Conservation (phyloP, 2,329 filamentous ascomycete species). For the Fusarium austroafricanum region DNA sequence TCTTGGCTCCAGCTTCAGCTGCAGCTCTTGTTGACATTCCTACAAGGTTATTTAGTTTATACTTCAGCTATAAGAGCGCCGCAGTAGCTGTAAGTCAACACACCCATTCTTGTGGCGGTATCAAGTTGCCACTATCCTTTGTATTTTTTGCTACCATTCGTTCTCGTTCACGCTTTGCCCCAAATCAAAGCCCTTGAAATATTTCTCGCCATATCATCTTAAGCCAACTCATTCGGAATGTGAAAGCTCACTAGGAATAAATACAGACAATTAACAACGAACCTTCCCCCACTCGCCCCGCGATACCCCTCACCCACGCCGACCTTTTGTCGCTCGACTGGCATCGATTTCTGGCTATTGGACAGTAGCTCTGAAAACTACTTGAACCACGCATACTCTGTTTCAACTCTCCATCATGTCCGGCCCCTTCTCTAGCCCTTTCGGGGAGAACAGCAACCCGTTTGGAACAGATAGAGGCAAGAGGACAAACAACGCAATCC, state of each 20-base stretch:
- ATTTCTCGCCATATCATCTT: not conserved
- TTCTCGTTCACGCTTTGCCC: not conserved
- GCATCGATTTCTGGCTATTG: slow-evolving; percentile 42
- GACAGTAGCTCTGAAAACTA: slow-evolving; percentile 13
- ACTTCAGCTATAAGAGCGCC: slow-evolving; percentile 17
- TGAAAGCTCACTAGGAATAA: slow-evolving; percentile 68
- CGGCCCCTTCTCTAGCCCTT: slow-evolving; percentile 80
- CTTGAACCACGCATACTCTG: not conserved
- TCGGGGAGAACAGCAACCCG: slow-evolving; percentile 65
- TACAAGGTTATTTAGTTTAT: slow-evolving; percentile 24
- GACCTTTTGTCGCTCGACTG: slow-evolving; percentile 75
- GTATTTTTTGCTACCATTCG: not conserved
- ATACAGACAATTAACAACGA: slow-evolving; percentile 70
- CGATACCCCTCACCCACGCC: slow-evolving; percentile 76
- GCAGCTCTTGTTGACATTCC: slow-evolving; percentile 33
- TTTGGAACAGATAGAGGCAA: slow-evolving; percentile 43
- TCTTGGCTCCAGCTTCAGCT: slow-evolving; percentile 7
- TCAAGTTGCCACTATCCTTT: slow-evolving; percentile 14
- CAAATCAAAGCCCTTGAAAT: not conserved
- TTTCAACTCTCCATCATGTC: slow-evolving; percentile 67
- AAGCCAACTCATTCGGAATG: slow-evolving; percentile 57
- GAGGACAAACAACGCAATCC: slow-evolving; percentile 52
- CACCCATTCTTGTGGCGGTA: slow-evolving; percentile 12
- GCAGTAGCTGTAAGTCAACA: slow-evolving; percentile 40
- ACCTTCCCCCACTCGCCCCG: slow-evolving; percentile 66